A percentile compares a stretch with the other conserved stretches of the same genome.
These are phyloP conservation scores for Monilinia laxa DNA, from an alignment of 2,329 filamentous ascomycete species.

Conservation along the genomic window DNA sequence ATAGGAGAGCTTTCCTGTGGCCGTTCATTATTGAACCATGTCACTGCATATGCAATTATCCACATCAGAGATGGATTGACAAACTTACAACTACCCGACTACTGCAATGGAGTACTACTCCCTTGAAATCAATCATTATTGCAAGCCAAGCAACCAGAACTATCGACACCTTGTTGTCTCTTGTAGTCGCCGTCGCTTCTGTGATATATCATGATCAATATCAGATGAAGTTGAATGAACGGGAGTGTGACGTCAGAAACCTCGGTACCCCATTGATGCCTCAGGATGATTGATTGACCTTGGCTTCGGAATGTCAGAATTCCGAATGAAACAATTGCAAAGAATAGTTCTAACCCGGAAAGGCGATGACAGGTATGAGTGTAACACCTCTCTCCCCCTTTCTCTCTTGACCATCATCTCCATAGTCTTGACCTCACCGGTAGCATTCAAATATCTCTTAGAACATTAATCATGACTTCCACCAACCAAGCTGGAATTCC, in stretches of 20 bases:
- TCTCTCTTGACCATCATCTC: not conserved
- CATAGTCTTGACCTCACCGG: no score
- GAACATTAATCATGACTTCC: not conserved
- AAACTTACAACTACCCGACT: not conserved
- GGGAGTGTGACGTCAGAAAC: not conserved
- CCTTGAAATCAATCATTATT: not conserved
- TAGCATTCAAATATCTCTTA: not conserved
- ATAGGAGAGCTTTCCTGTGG: not conserved
- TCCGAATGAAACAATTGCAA: not conserved
- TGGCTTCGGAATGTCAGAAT: not conserved
- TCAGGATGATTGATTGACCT: not conserved
- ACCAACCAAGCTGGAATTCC: constrained; percentile 22
- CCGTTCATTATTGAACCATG: not conserved
- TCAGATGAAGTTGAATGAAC: not conserved
- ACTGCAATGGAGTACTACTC: not conserved
- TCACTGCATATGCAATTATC: constrained; percentile 18
- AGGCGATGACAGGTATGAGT: not conserved
- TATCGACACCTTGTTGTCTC: not conserved
- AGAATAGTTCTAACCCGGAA: not conserved
- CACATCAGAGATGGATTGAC: not conserved
- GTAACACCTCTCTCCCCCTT: not conserved
- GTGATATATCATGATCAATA: not conserved
- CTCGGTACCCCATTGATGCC: not conserved
- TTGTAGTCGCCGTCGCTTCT: not conserved
- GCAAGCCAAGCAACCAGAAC: not conserved